These are phyloP conservation scores for Bertia moriformis DNA, from an alignment of 2,329 filamentous ascomycete genomes.

Conservation along the genomic window DNA sequence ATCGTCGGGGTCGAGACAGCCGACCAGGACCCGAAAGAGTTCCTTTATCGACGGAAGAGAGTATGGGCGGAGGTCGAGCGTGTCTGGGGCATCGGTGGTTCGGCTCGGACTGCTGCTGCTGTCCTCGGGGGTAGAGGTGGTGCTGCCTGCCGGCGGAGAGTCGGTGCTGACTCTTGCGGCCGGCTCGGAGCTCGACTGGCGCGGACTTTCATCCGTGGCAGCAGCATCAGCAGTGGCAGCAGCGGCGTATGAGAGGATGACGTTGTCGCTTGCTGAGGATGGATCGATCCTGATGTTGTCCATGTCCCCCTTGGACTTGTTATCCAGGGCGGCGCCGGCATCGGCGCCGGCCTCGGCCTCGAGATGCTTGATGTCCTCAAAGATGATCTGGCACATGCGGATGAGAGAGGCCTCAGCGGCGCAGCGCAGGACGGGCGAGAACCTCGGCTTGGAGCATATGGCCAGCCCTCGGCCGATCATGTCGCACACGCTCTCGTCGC, in stretches of 20 bases:
- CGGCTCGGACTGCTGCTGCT: slow-evolving; percentile 14
- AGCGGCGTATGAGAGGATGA: slow-evolving; percentile 31
- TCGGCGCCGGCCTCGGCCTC: slow-evolving; percentile 62
- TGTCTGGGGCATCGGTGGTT: slow-evolving; percentile 17
- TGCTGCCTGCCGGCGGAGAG: too few relatives aligned
- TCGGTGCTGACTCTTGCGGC: too few relatives aligned
- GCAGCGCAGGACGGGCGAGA: slow-evolving; percentile 77
- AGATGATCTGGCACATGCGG: slow-evolving; percentile 97
- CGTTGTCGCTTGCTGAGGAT: slow-evolving; percentile 48
- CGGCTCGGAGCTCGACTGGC: too few relatives aligned
- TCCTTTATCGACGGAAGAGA: slow-evolving; percentile 88
- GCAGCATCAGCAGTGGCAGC: slow-evolving; percentile 4
- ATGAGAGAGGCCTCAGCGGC: slow-evolving; percentile 97
- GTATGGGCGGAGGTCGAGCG: slow-evolving; percentile 59
- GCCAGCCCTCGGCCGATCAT: slow-evolving; percentile 98
- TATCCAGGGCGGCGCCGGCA: slow-evolving; percentile 48
- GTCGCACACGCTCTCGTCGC: slow-evolving; percentile 94
- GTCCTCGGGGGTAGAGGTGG: too few relatives aligned
- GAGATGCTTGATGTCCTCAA: slow-evolving; percentile 77
- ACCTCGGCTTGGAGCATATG: slow-evolving; percentile 86
- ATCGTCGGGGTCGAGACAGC: slow-evolving; percentile 85
- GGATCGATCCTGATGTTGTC: slow-evolving; percentile 75
- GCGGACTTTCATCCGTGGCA: too few relatives aligned
- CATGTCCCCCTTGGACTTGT: slow-evolving; percentile 52
- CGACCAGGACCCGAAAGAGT: slow-evolving; percentile 82